These are phyloP conservation scores for Cercospora nicotianae DNA, from an alignment of 2,329 filamentous ascomycete genomes.

Conservation along the genomic window DNA sequence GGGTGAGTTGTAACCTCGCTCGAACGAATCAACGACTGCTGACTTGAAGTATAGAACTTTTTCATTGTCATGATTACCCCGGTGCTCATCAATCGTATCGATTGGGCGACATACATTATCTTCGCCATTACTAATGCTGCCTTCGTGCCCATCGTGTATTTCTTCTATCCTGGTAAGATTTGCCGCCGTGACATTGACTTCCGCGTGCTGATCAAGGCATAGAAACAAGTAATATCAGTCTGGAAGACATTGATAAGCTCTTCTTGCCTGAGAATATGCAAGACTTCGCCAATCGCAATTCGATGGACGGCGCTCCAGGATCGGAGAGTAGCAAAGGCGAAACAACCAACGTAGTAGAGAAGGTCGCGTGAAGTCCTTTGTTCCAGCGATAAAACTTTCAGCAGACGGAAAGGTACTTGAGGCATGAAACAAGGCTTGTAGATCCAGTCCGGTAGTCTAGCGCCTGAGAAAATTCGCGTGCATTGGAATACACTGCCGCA, in stretches of 20 bases:
- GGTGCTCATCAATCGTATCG: constrained; percentile 35
- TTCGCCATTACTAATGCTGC: constrained; percentile 40
- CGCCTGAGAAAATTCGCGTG: background rate
- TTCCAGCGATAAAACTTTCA: background rate
- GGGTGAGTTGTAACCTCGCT: constrained; percentile 36
- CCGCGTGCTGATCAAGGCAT: background rate
- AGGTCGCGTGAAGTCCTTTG: constrained; percentile 4
- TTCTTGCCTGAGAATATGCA: constrained; percentile 19
- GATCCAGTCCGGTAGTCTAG: background rate
- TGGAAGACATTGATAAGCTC: constrained; percentile 42
- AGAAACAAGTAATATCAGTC: constrained; percentile 33
- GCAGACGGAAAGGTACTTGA: background rate
- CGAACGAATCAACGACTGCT: background rate
- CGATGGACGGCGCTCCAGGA: background rate
- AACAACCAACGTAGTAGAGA: constrained; percentile 15
- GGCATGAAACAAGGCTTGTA: background rate
- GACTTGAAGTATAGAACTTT: background rate
- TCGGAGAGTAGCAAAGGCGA: constrained; percentile 14
- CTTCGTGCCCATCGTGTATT: constrained; percentile 28
- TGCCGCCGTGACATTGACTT: background rate
- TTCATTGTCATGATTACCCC: constrained; percentile 39
- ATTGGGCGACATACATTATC: constrained; percentile 36
- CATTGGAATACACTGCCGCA: background rate
- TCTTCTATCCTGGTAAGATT: constrained; percentile 29
- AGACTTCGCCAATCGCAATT: constrained; percentile 13